Evolutionary conservation across 768 basidiomycete genomes (phyloP), one percentile per base, ranked within the genome.

Genomic region (Suillus subaureus): DNA sequence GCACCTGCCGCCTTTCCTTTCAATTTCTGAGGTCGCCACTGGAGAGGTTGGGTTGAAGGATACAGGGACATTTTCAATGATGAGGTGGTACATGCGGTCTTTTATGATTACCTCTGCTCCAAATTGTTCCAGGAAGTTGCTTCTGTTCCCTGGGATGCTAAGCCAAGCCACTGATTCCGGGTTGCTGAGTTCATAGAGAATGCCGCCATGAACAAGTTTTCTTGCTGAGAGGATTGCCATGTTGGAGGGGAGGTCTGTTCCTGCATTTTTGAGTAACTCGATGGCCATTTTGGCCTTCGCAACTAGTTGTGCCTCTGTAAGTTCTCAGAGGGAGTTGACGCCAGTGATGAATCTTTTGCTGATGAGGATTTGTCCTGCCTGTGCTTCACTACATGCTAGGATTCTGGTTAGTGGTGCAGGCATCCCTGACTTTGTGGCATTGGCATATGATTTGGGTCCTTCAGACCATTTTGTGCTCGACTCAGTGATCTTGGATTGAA

Each of bases 31-130:
- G 15, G 69, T 37, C 0, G 35, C 57, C 0, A 33, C 40, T 15
- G 62, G 52, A 5, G 43, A 15, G 18, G 31, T 39, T 0, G 69
- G 68, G 54, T 70, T 62, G 52, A 73, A 70, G 0, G 62, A 31
- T 6, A 70, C 61, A 0, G 75, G 73, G 1, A 79, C 70, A 31
- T 64, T 72, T 23, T 72, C 66, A 4, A 68, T 70, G 1, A 77
- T 54, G 0, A 69, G 60, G 2, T 61, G 37, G 51, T 64, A 69
- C 11, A 8, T 0, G 0, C 63, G 39, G 6, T 62, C 55, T 23
- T 62, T 64, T 31, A 63, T 58, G 33, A 47, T 43, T 23, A 70
- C 65, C 2, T 63, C 56, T 4, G 28, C 49, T 0, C 56, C 28
- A 8, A 66, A 47, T 11, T 26, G 13, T 12, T 37, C 13, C 1